phyloP scores from a whole-genome alignment of 495 filamentous ascomycete genomes.

The Lasiosphaeria hispida region DNA sequence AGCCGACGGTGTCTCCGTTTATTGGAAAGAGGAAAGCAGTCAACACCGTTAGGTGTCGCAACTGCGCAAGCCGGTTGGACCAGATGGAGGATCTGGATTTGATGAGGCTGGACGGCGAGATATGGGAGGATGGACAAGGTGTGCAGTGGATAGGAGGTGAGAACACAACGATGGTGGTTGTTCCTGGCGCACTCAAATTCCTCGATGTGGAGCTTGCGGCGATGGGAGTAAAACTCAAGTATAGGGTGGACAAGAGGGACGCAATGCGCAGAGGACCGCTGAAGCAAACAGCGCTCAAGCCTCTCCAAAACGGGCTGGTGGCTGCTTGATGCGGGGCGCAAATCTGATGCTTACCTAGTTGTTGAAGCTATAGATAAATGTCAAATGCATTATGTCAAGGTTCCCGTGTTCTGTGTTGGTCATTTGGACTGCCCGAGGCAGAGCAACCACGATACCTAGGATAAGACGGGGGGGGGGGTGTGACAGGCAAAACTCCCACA shows the following conservation, averaged over 20 bases:
- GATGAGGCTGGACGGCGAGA: constrained; percentile 61
- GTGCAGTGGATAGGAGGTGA: constrained; percentile 79
- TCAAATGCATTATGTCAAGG: too few relatives aligned
- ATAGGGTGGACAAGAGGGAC: constrained; percentile 66
- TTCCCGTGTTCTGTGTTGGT: too few relatives aligned
- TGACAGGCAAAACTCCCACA: too few relatives aligned
- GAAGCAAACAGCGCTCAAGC: constrained; percentile 17
- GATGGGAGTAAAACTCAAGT: constrained; percentile 54
- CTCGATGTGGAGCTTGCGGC: constrained; percentile 91
- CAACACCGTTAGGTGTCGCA: constrained; percentile 69
- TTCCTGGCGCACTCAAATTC: constrained; percentile 89
- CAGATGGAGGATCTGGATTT: constrained; percentile 55
- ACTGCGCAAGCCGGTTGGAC: constrained; percentile 67
- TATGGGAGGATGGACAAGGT: constrained; percentile 91
- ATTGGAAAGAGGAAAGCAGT: constrained; percentile 57
- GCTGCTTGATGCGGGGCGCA: neutral
- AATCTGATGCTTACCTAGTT: too few relatives aligned
- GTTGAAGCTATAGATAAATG: too few relatives aligned
- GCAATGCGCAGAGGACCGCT: constrained; percentile 43
- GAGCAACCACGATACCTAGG: too few relatives aligned
- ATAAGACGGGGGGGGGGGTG: too few relatives aligned
- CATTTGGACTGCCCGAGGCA: too few relatives aligned
- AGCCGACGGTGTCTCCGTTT: constrained; percentile 70
- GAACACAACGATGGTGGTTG: constrained; percentile 84
- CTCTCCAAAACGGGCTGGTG: constrained; percentile 9